Base-by-base conservation (phyloP, 805 yeast genomes). In the Metahyphopichia silvanorum region DNA sequence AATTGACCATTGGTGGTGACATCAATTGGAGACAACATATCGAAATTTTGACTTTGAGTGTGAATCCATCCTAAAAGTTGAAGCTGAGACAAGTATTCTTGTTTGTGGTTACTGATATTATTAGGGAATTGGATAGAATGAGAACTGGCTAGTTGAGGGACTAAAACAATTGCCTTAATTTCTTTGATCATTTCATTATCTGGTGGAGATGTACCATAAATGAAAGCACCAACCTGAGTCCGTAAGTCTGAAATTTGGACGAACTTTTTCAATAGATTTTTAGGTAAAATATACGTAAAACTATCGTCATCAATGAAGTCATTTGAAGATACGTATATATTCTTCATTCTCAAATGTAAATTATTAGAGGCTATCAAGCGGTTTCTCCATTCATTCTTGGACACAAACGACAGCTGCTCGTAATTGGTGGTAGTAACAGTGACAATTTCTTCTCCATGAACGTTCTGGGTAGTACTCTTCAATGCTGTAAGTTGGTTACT, bases 41-140 rank as follows among this genome's bases (percentile, higher is more conserved):
- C 73, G 5, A 71, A 43, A 23, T 85, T 95, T 13, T 74, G 76
- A 1, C 82, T 70, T 53, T 82, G 87, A 0, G 97, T 86, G 53
- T 91, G 97, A n/a, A 93, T 74, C 95, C 96, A 86, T 1, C 98
- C 98, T 12, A 93, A 57, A 4, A 93, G 74, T 48, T 87, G 89
- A 21, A 86, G 55, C 2, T 76, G 83, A 22, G 46, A 37, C 29
- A 62, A 43, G 13, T 35, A 37, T 17, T 47, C 51, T n/a, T 60
- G 46, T n/a, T n/a, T n/a, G n/a, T n/a, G n/a, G 4, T 60, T 57
- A 2, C 82, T 77, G 3, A 71, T 43, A 17, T 47, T 38, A 0
- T 49, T 45, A 4, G 91, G 79, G 35, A 87, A 68, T 43, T 83
- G 79, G 10, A 88, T 78, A 3, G 76, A 62, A 38, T 75, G 78